Evolutionary conservation across 1,284 basidiomycete genomes (phyloP).

Genomic region (Fomitiporia mediterranea): DNA sequence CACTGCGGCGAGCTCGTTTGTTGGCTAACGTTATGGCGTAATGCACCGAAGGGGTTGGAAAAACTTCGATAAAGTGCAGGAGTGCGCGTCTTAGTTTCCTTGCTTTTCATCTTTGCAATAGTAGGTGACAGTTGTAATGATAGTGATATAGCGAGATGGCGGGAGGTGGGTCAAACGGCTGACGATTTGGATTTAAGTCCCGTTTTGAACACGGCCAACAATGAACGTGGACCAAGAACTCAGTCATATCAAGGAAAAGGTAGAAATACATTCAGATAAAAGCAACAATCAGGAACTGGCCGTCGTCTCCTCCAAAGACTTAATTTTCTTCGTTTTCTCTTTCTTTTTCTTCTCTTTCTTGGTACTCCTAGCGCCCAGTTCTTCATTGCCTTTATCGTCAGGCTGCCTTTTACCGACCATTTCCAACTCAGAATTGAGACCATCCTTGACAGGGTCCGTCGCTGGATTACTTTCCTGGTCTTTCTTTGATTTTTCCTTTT

Average conservation of each 20-base stretch:
- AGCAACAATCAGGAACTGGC: not conserved
- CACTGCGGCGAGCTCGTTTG: not conserved
- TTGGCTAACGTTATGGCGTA: not conserved
- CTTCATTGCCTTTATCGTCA: not conserved
- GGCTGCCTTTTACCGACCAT: not conserved
- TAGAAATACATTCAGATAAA: not conserved
- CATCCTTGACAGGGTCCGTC: not conserved
- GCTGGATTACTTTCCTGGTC: not conserved
- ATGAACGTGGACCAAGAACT: not conserved
- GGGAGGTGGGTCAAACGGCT: not conserved
- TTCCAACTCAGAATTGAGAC: not conserved
- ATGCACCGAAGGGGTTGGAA: slow-evolving; percentile 4
- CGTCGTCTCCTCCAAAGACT: slow-evolving; percentile 2
- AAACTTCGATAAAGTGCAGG: not conserved
- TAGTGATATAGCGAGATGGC: not conserved
- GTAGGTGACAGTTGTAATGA: not conserved
- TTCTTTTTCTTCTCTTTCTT: slow-evolving; percentile 20
- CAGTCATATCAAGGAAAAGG: not conserved
- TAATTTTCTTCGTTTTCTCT: slow-evolving; percentile 20
- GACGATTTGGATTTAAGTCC: not conserved
- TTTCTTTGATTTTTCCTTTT: slow-evolving; percentile 29
- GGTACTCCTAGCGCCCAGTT: not conserved
- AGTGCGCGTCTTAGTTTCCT: not conserved
- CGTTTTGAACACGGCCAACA: not conserved
- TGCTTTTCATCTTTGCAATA: slow-evolving; percentile 1